Evolutionary conservation across 2,329 filamentous ascomycete genomes (phyloP), one percentile per base, ranked within the genome.

Genomic region (Cyphellophora attinorum): DNA sequence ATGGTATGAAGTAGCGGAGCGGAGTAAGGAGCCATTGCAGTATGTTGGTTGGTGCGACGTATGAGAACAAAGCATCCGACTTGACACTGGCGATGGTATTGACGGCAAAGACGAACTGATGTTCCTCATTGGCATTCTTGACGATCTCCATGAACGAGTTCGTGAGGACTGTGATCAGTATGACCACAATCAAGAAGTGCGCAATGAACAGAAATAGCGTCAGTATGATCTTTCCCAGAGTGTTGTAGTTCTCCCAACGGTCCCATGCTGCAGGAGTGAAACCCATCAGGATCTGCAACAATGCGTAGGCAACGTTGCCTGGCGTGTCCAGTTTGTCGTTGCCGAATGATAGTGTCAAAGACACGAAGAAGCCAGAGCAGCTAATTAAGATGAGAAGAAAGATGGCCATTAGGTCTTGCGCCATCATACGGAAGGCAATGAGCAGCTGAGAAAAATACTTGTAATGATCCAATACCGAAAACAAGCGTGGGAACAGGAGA

Each of bases 61-160:
- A 95, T 3, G 85, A 93, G 64, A 96, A 96, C 0, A 95, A 66
- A 0, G 86, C 83, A 55, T 96, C 89, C n/a, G 91, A 94, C 58
- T 95, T 96, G 46, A 95, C 89, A 84, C 94, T 93, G 4, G 85
- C 93, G 32, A 95, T 93, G 4, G 89, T 93, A 54, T 95, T 96
- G 56, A 96, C 86, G 0, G 89, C 89, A 52, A 96, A 95, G 2
- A 95, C 62, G 54, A 94, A 95, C 45, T 79, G 76, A 49, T 95
- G 88, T 59, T 95, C 89, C 55, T 95, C 82, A 35, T 85, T 85
- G 5, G 88, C 86, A 53, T 95, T 95, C 33, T 85, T 85, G 2
- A 91, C 85, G 53, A 95, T 89, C 2, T 81, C 78, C 81, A 93
- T 93, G 63, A 95, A 96, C 0, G 85, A 93, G 54, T 95, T 95